Evolutionary conservation across 1,139 yeast genomes (phyloP).

Genomic region (Candida sojae): DNA sequence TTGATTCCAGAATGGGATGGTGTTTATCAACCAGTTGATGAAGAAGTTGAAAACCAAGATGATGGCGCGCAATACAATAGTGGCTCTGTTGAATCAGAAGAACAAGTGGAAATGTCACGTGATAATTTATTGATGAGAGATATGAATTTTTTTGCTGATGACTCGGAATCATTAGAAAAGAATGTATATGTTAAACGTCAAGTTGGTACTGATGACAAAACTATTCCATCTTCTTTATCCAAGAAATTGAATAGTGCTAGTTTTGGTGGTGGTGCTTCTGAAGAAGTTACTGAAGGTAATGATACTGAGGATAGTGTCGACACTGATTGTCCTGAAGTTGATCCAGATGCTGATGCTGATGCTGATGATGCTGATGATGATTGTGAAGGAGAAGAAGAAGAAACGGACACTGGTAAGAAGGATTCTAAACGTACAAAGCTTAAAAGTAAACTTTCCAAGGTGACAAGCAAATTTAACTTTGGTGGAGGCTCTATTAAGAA

Average conservation of each 20-base stretch:
- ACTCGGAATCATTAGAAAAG: background rate
- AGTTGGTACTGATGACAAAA: background rate
- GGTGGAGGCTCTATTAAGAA: background rate
- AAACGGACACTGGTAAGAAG: background rate
- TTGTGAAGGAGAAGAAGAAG: background rate
- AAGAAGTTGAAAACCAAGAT: background rate
- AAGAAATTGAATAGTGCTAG: background rate
- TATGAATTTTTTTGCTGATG: background rate
- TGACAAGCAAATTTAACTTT: background rate
- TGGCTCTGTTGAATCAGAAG: background rate
- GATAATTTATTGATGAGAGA: background rate
- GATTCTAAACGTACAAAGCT: background rate
- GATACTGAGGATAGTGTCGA: background rate
- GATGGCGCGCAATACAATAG: background rate
- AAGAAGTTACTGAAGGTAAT: background rate
- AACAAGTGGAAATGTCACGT: slow-evolving; percentile 2
- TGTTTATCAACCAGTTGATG: slow-evolving; percentile 2
- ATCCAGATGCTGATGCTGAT: background rate
- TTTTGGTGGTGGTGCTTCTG: no score
- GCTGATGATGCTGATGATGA: background rate
- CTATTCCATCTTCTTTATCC: no score
- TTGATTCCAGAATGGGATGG: slow-evolving; percentile 6
- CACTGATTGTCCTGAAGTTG: slow-evolving; percentile 1
- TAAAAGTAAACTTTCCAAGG: slow-evolving; percentile 3
- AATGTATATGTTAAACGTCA: background rate